Evolutionary conservation across 2,329 filamentous ascomycete species (phyloP).

Genomic region (Ceratocystis eucalypticola): DNA sequence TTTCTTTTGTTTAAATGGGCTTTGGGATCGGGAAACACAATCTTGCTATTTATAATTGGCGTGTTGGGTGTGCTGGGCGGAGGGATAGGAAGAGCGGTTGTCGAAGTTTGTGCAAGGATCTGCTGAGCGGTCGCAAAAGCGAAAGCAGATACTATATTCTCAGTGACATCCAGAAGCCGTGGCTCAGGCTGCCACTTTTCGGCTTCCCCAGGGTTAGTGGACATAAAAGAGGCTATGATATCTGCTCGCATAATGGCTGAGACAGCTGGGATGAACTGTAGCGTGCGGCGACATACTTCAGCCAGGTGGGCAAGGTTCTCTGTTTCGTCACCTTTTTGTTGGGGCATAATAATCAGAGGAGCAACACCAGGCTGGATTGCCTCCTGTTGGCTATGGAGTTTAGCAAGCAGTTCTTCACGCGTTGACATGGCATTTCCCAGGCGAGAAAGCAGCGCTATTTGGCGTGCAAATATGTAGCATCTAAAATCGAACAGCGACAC

Average conservation of each 20-base stretch:
- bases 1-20: constrained; percentile 33
- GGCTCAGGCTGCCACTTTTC: constrained; percentile 21
- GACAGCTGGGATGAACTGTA: constrained; percentile 71
- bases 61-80: constrained; percentile 25
- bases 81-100: constrained; percentile 53
- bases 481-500: constrained; percentile 94
- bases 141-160: constrained; percentile 66
- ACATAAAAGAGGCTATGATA: constrained; percentile 47
- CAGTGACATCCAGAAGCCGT: constrained; percentile 41
- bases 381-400: constrained; percentile 49
- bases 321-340: constrained; percentile 35
- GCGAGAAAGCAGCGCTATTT: constrained; percentile 67
- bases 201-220: constrained; percentile 29
- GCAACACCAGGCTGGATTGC: constrained; percentile 42
- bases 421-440: constrained; percentile 62
- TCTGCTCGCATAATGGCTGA: constrained; percentile 71
- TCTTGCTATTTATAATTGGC: constrained; percentile 10
- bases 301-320: constrained; percentile 72
- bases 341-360: constrained; percentile 25
- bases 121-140: constrained; percentile 65
- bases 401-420: constrained; percentile 46
- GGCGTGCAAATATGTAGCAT: constrained; percentile 83
- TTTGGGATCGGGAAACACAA: constrained; percentile 44
- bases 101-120: constrained; percentile 61
- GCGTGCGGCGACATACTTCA: constrained; percentile 68